A percentile compares a stretch with the other conserved stretches of the same genome.
These are phyloP conservation scores for Sclerotinia glacialis DNA, from an alignment of 2,329 filamentous ascomycete genomes.

Conservation along the genomic window DNA sequence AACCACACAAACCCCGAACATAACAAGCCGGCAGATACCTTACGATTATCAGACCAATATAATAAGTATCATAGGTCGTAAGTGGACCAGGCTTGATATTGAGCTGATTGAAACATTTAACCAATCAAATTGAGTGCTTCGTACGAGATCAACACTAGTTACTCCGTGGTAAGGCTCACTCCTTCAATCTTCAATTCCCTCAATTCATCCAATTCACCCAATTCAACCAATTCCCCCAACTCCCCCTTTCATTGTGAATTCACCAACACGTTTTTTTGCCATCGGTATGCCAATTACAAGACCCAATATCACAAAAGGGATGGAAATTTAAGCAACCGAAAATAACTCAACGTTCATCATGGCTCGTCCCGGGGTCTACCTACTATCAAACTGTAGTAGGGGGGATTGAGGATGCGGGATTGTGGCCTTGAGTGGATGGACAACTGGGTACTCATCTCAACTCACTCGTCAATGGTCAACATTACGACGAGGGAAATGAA, in stretches of 20 bases:
- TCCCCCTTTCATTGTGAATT: constrained; percentile 1
- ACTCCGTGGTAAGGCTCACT: constrained; percentile 14
- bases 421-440: constrained; percentile 3
- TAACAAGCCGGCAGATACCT: not conserved
- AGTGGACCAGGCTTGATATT: constrained; percentile 5
- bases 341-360: constrained; percentile 13
- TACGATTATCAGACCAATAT: constrained; percentile 14
- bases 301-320: not conserved
- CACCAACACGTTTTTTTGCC: not conserved
- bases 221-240: not conserved
- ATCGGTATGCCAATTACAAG: constrained; percentile 3
- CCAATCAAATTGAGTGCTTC: constrained; percentile 7
- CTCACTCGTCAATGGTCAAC: constrained; percentile 6
- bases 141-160: not conserved
- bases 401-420: constrained; percentile 17
- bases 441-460: not conserved
- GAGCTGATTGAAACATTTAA: constrained; percentile 10
- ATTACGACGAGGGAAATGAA: constrained; percentile 17
- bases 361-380: constrained; percentile 2
- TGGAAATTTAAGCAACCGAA: not conserved
- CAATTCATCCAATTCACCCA: not conserved
- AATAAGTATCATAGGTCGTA: not conserved
- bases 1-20: not conserved
- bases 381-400: not conserved
- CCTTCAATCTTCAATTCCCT: constrained; percentile 14